A percentile compares a stretch with the other conserved stretches of the same genome.
phyloP scores from a whole-genome alignment of 306 rosid species.

The Lablab purpureus region DNA sequence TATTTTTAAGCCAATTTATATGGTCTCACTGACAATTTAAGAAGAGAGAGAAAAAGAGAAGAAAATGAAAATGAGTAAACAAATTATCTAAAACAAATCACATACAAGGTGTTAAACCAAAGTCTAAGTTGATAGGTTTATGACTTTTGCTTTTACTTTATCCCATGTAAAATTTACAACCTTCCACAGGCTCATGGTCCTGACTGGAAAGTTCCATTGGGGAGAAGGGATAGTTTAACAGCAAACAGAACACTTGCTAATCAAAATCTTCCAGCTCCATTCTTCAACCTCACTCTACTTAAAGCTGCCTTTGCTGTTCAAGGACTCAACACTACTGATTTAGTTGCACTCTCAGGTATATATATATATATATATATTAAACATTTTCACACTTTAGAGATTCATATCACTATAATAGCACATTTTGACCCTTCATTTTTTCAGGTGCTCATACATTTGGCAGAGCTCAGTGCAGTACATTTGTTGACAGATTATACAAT shows the following conservation, averaged over 20 bases:
- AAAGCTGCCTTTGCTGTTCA: too few species aligned
- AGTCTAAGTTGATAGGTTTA: not conserved
- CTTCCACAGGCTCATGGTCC: slow-evolving; percentile 50
- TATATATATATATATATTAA: not conserved
- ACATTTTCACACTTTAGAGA: not conserved
- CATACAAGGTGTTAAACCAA: not conserved
- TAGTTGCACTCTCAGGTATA: too few species aligned
- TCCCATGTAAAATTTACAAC: not conserved
- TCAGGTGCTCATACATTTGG: slow-evolving; percentile 59
- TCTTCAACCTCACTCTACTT: too few species aligned
- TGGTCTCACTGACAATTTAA: not conserved
- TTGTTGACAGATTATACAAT: slow-evolving; percentile 36
- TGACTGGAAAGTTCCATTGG: too few species aligned
- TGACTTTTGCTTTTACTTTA: not conserved
- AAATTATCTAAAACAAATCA: not conserved
- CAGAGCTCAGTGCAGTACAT: slow-evolving; percentile 16
- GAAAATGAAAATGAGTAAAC: not conserved
- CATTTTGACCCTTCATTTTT: not conserved
- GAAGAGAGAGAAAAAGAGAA: not conserved
- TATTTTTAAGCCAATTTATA: too few species aligned
- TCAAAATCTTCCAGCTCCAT: too few species aligned
- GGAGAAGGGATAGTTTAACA: too few species aligned
- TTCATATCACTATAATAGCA: not conserved
- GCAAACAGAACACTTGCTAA: too few species aligned
- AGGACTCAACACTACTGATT: too few species aligned